Base-by-base conservation (phyloP, 305 asterid species). In the Salvia sclarea region DNA sequence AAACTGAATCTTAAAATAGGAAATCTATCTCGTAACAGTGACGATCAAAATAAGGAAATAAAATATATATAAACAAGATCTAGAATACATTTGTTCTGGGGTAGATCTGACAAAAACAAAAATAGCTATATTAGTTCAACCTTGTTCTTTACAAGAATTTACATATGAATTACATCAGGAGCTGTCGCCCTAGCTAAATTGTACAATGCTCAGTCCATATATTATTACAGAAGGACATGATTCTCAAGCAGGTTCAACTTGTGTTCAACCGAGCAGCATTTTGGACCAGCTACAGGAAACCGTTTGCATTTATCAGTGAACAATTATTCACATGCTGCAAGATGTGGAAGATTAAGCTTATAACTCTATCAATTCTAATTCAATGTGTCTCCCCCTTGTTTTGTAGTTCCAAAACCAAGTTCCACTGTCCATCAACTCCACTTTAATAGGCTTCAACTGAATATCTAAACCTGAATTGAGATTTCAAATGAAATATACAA, bases 401-500 rank as follows among this genome's bases (percentile, higher is more conserved):
- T 72, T 75, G 79, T 91, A 94, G 78, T 82, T 82, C 99, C 99
- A 94, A 77, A 73, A 86, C 99, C 99, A 94, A 79, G 93, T 86
- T 79, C 99, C 99, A 37, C 77, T 77, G 49, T 89, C 95, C 89
- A 85, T 85, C 85, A 80, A 74, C 43, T 83, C 85, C 5, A 78
- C 79, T 66, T 80, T 86, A 70, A 91, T 86, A 49, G 87, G 88
- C 79, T 70, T 75, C 84, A 86, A 74, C 81, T 81, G 79, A 70
- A 81, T 71, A 28, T 80, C 84, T 65, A 89, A 73, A 77, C 95
- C 96, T 89, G 95, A 65, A 80, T 31, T 60, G 37, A 48, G 61
- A 76, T 44, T 44, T 53, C n/a, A 14, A 68, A 62, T 28, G 57
- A 21, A 63, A 61, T 35, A 54, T 28, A 62, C 59, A 35, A 56